Evolutionary conservation across 2,329 filamentous ascomycete genomes (phyloP), one percentile per base, ranked within the genome.

Genomic region (Fusarium musae): DNA sequence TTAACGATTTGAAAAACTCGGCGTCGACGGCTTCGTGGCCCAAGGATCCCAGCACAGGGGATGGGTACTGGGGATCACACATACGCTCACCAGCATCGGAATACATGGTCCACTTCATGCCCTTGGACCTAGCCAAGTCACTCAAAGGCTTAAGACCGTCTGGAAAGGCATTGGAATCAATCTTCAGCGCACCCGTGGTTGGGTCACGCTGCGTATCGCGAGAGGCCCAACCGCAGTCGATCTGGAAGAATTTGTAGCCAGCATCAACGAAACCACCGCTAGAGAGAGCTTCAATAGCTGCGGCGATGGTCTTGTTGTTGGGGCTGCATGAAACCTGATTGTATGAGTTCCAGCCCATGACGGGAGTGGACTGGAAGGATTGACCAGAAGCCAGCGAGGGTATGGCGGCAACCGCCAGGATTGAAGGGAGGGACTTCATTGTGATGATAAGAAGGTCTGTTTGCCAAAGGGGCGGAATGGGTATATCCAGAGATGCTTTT

Each of bases 21-120:
- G 54, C 54, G 23, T 58, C 54, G 23, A 47, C 32, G 16, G 54
- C 54, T 47, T 47, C 54, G 40, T 58, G 54, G 23, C 9, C 40
- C 28, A 58, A 10, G 2, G 54, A 58, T 58, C 40, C 54, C 4
- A 47, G 9, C 40, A 58, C 30, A 9, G 54, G 54, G 5, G 54
- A 58, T 58, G 40, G 54, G 15, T 3, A 17, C 19, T 47, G 30
- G 6, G 54, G 40, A 47, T 47, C 54, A 13, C 54, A 58, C 54
- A 58, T 47, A 3, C 54, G 54, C 23, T 8, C 54, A 58, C 54
- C 54, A 28, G 54, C 54, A 15, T 58, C 32, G 10, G 54, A 58
- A 58, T 47, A 58, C 54, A 58, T 58, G 3, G 54, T 58, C 54
- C 54, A 58, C 7, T 58, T 58, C 40, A 58, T 58, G 23, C 54